Evolutionary conservation across 495 filamentous ascomycete genomes (phyloP), one percentile per base, ranked within the genome.

Genomic region (Sphaerosporella brunnea): DNA sequence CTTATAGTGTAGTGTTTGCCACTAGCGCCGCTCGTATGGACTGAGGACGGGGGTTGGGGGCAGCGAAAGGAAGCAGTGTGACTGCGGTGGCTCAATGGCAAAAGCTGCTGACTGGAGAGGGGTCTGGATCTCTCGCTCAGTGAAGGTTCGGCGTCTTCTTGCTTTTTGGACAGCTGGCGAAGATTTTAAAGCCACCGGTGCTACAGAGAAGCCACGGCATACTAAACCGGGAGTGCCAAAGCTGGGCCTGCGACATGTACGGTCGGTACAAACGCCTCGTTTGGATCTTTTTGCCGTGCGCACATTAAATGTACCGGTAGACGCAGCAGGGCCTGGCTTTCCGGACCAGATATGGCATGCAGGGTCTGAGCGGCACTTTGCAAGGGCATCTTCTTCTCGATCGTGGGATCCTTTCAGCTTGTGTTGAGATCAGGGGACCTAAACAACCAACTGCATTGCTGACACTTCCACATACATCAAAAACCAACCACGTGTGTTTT

Each of bases 351-450:
- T 15, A 40, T 21, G 15, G 2, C n/a, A 2, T n/a, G 37, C n/a
- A 10, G 10, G n/a, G 37, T 15, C 37, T 16, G n/a, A 9, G 37
- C 20, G 2, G 21, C 10, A 40, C 37, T 40, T 13, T 40, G 21
- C 10, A 13, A 15, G 37, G 2, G 21, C 37, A 9, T n/a, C 20
- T 16, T 21, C 20, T 40, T 21, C 10, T 2, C 37, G 37, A 40
- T 40, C 37, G 37, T 40, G 37, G 37, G n/a, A 18, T 16, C 21
- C 20, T 40, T 40, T 40, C 15, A 40, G 37, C 37, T 40, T 40
- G 21, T 19, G n/a, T 16, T 10, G 21, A 19, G 37, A 40, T 40
- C 37, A 19, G 18, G 37, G n/a, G n/a, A n/a, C n/a, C n/a, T n/a
- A n/a, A n/a, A n/a, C n/a, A n/a, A n/a, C 37, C 15, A 21, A 40